Evolutionary conservation across 768 basidiomycete species (phyloP).

Genomic region (Naganishia vaughanmartiniae): DNA sequence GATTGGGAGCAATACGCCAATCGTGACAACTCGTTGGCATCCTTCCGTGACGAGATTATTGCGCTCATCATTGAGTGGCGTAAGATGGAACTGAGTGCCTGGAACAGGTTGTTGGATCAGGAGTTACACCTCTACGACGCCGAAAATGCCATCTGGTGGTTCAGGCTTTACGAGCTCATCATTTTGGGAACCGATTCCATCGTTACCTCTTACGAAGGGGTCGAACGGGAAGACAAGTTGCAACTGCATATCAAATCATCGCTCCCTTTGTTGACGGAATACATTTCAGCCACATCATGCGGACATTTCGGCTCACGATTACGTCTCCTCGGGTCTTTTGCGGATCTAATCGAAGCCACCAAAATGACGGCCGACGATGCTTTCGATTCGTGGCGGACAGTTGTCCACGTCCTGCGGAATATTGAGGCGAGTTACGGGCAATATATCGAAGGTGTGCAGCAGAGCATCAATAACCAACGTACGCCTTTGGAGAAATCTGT

Average conservation of each 20-base stretch:
- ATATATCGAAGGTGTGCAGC: slow-evolving; percentile 58
- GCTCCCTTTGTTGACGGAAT: slow-evolving; percentile 75
- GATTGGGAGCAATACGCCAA: slow-evolving; percentile 99
- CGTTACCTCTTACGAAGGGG: slow-evolving; percentile 28
- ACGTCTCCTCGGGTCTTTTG: slow-evolving; percentile 67
- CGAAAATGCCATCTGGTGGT: slow-evolving; percentile 75
- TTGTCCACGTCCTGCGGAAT: slow-evolving; percentile 63
- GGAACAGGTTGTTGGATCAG: slow-evolving; percentile 74
- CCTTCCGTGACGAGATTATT: slow-evolving; percentile 65
- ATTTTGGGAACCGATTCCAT: slow-evolving; percentile 57
- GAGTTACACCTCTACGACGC: slow-evolving; percentile 58
- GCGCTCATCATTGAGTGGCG: slow-evolving; percentile 83
- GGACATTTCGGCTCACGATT: slow-evolving; percentile 77
- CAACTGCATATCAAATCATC: slow-evolving; percentile 63
- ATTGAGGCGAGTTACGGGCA: slow-evolving; percentile 66
- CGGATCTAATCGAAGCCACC: slow-evolving; percentile 44
- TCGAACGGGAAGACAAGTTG: slow-evolving; percentile 50
- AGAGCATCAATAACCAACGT: slow-evolving; percentile 62
- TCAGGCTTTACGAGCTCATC: slow-evolving; percentile 76
- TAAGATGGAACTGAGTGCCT: slow-evolving; percentile 79
- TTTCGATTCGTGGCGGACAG: slow-evolving; percentile 55
- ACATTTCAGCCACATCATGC: slow-evolving; percentile 69
- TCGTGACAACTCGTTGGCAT: slow-evolving; percentile 74
- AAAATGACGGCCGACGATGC: slow-evolving; percentile 33
- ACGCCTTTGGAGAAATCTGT: slow-evolving; percentile 72